Evolutionary conservation across 176 grass and related monocot genomes (phyloP).

Genomic region (Miscanthus lutarioriparius): DNA sequence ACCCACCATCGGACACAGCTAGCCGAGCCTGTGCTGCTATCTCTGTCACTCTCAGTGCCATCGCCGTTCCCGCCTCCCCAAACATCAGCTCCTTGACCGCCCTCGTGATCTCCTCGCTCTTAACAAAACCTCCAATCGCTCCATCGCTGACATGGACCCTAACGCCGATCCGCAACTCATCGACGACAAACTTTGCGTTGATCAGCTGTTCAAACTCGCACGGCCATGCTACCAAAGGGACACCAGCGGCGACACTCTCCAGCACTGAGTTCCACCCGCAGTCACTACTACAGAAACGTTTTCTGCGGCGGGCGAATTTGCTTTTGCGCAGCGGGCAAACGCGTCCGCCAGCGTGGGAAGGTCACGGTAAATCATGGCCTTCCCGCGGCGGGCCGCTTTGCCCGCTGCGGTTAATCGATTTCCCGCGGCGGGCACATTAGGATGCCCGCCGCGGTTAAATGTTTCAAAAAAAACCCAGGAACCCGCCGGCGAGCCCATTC

Average conservation of each 20-base stretch:
- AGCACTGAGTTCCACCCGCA: constrained; percentile 1
- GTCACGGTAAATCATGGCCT: too few relatives aligned
- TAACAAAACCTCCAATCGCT: background rate
- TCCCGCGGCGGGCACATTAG: too few relatives aligned
- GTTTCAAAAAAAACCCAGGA: too few relatives aligned
- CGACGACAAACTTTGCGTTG: background rate
- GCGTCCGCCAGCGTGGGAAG: too few relatives aligned
- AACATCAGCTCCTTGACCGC: background rate
- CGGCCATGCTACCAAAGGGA: background rate
- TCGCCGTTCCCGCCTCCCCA: background rate
- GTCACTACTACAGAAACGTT: too few relatives aligned
- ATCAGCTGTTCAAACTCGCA: background rate
- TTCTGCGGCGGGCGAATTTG: too few relatives aligned
- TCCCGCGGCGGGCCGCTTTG: too few relatives aligned
- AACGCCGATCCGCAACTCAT: background rate
- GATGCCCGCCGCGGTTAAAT: too few relatives aligned
- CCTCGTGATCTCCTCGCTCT: background rate
- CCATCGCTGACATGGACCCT: background rate
- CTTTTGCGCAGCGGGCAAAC: too few relatives aligned
- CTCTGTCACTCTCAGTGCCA: background rate
- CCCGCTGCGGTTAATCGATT: too few relatives aligned
- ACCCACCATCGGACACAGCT: background rate
- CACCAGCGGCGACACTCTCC: background rate
- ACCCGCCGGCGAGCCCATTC: too few relatives aligned
- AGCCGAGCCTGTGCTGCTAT: background rate